These are phyloP conservation scores for Penicillium sp. DNA, from an alignment of 2,329 filamentous ascomycete species.

Conservation along the genomic window DNA sequence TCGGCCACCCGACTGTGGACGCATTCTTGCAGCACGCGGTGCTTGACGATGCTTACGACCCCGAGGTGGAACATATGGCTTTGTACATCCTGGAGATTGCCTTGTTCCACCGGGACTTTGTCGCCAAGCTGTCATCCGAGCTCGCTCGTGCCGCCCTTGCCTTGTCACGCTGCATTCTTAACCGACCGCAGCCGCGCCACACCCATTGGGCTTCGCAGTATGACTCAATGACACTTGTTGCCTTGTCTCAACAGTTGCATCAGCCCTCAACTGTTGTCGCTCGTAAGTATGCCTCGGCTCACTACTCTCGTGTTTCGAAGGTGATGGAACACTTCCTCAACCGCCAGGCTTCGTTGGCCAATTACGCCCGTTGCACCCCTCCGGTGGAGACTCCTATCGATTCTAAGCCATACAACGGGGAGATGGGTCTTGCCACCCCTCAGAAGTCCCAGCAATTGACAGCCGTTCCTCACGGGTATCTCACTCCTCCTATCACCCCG, in stretches of 20 bases:
- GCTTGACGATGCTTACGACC: conserved; percentile 70
- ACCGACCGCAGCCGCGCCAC: conserved; percentile 71
- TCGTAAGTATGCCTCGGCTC: conserved; percentile 66
- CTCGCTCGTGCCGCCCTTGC: conserved; percentile 86
- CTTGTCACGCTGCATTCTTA: conserved; percentile 80
- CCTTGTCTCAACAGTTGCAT: conserved; percentile 64
- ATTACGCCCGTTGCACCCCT: conserved; percentile 44
- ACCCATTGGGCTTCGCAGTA: conserved; percentile 68
- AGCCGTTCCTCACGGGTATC: conserved; percentile 43
- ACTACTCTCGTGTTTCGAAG: conserved; percentile 64
- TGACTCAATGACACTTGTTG: conserved; percentile 55
- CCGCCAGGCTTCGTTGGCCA: conserved; percentile 58
- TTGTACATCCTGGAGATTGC: conserved; percentile 93
- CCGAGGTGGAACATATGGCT: conserved; percentile 91
- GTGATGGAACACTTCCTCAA: conserved; percentile 66
- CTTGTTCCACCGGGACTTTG: conserved; percentile 94
- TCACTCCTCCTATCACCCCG: conserved; percentile 50
- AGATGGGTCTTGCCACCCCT: conserved; percentile 45
- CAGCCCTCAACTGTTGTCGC: conserved; percentile 66
- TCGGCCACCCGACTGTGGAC: conserved; percentile 94
- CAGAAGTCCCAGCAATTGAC: conserved; percentile 41
- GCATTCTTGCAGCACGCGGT: conserved; percentile 87
- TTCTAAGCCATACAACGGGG: conserved; percentile 42
- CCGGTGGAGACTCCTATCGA: conserved; percentile 39
- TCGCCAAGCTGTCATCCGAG: conserved; percentile 84